Base-by-base conservation (phyloP, 2,329 filamentous ascomycete genomes). In the Macrophomina pseudophaseolina region DNA sequence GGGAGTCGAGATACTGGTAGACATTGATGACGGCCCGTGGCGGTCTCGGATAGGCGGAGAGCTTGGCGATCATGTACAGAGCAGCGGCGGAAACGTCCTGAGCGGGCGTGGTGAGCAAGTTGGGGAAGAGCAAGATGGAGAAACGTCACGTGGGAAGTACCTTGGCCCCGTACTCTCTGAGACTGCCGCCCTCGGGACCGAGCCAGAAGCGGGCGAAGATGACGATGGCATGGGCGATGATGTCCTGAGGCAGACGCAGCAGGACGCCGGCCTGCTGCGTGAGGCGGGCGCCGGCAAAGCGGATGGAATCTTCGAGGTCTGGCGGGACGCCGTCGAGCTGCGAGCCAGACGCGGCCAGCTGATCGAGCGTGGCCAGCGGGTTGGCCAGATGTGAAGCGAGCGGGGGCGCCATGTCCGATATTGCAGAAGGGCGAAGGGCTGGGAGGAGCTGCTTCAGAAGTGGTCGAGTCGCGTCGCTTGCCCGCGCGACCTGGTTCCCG, bases 201-300 rank as follows among this genome's bases (percentile, higher is more conserved):
- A 93, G 81, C 90, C 91, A 97, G 80, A 93, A 95, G 14, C 94
- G 87, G 62, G 90, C 90, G 40, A 97, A 87, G 0, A 95, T 80
- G 48, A 97, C 88, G 74, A 94, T 92, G 3, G 94, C 92, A 74
- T 93, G 91, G 4, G 93, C 91, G 46, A 95, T 92, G 46, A 92
- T 88, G 71, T 93, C 92, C 76, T 97, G 93, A 6, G 93, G 91
- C 46, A 98, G 84, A 56, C 92, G 88, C 3, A 99, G 85, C 18
- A 98, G 86, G 60, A 96, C 85, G 35, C 92, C 92, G 11, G 91
- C 91, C 28, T 90, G 88, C 78, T 95, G 92, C 3, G 90, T 92
- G 51, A 94, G 85, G 71, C 87, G 86, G 75, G 91, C 88, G 42
- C 90, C 89, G 64, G 89, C 85, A 76, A 89, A 90, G 72, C 90